phyloP scores from a whole-genome alignment of 2,329 filamentous ascomycete genomes.

The Fusarium burgessii region DNA sequence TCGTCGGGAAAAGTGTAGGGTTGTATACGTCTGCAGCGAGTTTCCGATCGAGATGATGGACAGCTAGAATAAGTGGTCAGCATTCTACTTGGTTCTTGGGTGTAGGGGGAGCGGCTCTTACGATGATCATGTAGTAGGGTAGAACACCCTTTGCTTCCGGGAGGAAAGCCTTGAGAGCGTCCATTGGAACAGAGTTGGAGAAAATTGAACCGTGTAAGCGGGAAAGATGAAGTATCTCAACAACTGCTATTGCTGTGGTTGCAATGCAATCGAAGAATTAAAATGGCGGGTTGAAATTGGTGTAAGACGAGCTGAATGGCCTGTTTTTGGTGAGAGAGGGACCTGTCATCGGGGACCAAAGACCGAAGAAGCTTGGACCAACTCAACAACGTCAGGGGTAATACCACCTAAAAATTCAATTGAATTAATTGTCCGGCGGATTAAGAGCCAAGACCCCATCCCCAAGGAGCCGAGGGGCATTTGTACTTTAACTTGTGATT shows the following conservation, averaged over 20 bases:
- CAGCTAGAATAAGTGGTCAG: conserved; percentile 66
- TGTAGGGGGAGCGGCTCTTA: conserved; percentile 50
- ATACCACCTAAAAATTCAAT: conserved; percentile 20
- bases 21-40: conserved; percentile 84
- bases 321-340: conserved; percentile 38
- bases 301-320: conserved; percentile 2
- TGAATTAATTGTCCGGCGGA: conserved; percentile 17
- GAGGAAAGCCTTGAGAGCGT: conserved; percentile 58
- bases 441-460: conserved; percentile 13
- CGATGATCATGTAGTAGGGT: conserved; percentile 70
- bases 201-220: neutral
- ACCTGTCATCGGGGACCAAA: conserved; percentile 22
- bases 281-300: conserved; percentile 7
- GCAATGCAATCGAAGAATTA: neutral
- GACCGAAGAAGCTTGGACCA: conserved; percentile 46
- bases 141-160: conserved; percentile 65
- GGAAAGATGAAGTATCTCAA: conserved; percentile 3
- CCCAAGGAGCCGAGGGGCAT: conserved; percentile 41
- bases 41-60: conserved; percentile 87
- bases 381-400: conserved; percentile 47
- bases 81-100: neutral
- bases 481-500: conserved; percentile 20
- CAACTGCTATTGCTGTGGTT: conserved; percentile 8
- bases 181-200: conserved; percentile 52
- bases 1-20: conserved; percentile 84